phyloP scores from a whole-genome alignment of 2,329 filamentous ascomycete species.

The Botrytis fabae region DNA sequence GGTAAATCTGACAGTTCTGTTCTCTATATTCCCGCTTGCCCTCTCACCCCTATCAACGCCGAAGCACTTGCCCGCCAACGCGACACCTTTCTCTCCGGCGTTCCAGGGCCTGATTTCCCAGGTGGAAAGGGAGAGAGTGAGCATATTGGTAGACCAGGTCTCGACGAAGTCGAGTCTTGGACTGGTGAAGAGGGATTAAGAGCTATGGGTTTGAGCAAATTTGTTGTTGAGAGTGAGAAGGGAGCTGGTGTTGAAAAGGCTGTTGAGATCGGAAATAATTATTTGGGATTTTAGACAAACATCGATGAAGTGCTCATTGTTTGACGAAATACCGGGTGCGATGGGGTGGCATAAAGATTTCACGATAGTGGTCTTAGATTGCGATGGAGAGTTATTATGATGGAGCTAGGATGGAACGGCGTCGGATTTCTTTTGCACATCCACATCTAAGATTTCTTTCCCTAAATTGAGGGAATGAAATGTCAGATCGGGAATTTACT shows the following conservation, averaged over 20 bases:
- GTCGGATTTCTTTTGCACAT: neutral
- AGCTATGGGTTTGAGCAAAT: slow-evolving; percentile 54
- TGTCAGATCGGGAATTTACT: neutral
- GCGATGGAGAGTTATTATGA: neutral
- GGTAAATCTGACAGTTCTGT: slow-evolving; percentile 77
- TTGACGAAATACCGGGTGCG: neutral
- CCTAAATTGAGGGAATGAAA: neutral
- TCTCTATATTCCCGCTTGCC: slow-evolving; percentile 85
- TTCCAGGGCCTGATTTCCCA: slow-evolving; percentile 68
- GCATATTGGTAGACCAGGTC: slow-evolving; percentile 49
- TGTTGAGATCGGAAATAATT: neutral
- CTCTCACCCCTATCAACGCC: slow-evolving; percentile 73
- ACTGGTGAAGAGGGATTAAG: slow-evolving; percentile 54
- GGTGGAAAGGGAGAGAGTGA: slow-evolving; percentile 67
- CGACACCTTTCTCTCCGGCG: slow-evolving; percentile 66
- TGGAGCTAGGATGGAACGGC: neutral
- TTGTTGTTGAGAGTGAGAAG: neutral
- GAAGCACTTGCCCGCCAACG: slow-evolving; percentile 71
- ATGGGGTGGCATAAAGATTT: neutral
- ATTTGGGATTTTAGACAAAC: neutral
- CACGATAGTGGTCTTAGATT: neutral
- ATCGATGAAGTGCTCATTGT: neutral
- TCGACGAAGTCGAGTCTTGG: slow-evolving; percentile 35
- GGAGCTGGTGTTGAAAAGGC: slow-evolving; percentile 5
- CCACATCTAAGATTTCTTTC: neutral